Conservation (phyloP, 2,329 filamentous ascomycete genomes). For the Colletotrichum paranaense region DNA sequence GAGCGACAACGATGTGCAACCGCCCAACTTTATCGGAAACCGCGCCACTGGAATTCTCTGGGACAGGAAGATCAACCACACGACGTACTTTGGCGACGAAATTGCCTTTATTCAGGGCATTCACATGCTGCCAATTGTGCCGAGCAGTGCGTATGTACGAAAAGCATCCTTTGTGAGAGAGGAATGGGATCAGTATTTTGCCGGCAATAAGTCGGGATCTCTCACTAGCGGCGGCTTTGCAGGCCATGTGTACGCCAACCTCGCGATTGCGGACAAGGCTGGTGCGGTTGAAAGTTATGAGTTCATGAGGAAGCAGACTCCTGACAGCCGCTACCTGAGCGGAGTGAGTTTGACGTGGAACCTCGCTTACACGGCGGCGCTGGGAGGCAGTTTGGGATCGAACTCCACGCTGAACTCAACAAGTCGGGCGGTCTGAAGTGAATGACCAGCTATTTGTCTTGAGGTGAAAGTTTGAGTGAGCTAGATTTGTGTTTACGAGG, state of each 20-base stretch:
- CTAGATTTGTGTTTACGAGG: too few relatives aligned
- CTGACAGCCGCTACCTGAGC: background rate
- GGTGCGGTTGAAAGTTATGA: constrained; percentile 24
- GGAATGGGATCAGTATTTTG: constrained; percentile 69
- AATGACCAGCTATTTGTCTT: background rate
- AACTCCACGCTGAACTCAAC: constrained; percentile 1
- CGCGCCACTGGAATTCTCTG: constrained; percentile 66
- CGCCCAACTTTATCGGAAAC: constrained; percentile 72
- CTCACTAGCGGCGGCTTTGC: constrained; percentile 81
- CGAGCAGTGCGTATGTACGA: constrained; percentile 71
- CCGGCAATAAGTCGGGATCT: constrained; percentile 52
- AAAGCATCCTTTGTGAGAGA: constrained; percentile 73
- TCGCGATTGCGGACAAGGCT: constrained; percentile 70
- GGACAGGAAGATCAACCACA: constrained; percentile 88
- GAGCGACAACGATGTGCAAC: constrained; percentile 71
- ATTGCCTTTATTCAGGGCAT: constrained; percentile 70
- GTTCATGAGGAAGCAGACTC: constrained; percentile 21
- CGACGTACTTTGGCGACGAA: constrained; percentile 78
- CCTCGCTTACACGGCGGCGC: constrained; percentile 22
- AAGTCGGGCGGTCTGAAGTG: background rate
- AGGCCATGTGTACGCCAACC: constrained; percentile 80
- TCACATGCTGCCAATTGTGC: constrained; percentile 77
- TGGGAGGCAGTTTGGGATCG: constrained; percentile 15
- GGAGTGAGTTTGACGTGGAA: constrained; percentile 19
- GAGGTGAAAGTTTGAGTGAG: too few relatives aligned